Evolutionary conservation across 305 asterid genomes (phyloP).

Genomic region (Fraxinus sp.): DNA sequence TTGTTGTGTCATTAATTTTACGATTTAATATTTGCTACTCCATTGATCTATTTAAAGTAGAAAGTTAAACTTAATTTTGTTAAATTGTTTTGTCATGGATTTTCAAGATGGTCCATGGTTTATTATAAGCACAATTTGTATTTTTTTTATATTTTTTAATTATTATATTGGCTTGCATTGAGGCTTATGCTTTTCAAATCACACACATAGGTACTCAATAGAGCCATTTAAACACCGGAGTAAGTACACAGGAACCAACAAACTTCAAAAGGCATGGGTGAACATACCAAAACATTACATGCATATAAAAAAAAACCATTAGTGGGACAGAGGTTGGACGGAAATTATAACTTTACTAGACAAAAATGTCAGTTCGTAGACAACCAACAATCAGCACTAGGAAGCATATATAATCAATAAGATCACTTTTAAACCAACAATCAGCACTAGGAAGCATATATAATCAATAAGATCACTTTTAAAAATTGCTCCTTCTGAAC

Average conservation of each 20-base stretch:
- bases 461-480: not conserved
- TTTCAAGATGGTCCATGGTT: not conserved
- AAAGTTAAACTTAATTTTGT: not conserved
- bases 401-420: not conserved
- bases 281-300: not conserved
- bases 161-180: not conserved
- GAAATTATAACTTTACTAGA: not conserved
- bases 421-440: not conserved
- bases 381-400: not conserved
- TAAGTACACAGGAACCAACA: not conserved
- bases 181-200: not conserved
- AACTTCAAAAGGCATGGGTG: not conserved
- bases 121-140: not conserved
- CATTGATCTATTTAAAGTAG: not conserved
- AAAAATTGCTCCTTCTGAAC: not conserved
- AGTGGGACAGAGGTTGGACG: not conserved
- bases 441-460: not conserved
- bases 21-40: not conserved
- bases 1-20: not conserved
- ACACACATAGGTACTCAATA: not conserved
- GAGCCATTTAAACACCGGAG: not conserved
- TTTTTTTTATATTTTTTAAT: not conserved
- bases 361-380: not conserved
- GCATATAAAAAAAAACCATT: not conserved
- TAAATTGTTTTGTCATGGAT: not conserved